Evolutionary conservation across 768 basidiomycete genomes (phyloP), one percentile per base, ranked within the genome.

Genomic region (Phlegmacium glaucopus): DNA sequence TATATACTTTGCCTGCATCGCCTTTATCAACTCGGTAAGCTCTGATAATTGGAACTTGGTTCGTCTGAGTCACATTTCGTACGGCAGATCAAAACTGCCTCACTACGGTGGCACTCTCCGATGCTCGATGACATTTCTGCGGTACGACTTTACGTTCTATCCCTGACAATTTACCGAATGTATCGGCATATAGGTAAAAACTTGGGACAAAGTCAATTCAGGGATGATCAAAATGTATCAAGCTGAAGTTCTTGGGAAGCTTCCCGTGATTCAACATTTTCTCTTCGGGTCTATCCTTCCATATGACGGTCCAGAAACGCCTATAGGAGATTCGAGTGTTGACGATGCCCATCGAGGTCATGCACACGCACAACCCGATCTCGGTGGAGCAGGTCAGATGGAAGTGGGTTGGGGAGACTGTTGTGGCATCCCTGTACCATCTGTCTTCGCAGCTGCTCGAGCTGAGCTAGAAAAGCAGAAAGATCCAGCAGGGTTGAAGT

Each of bases 221-320:
- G 95, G 95, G 4, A 96, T 99, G 92, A 76, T 90, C 67, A 99
- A 97, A 66, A 98, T 99, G 95, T 98, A 94, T 70, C 75, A 76
- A 37, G 94, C 92, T 30, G 94, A 99, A 65, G 95, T 99, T 0
- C 76, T 98, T 9, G 88, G 86, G 49, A 97, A 97, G 60, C 83
- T 98, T 2, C 95, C 96, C 1, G 93, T 99, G 47, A 80, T 91
- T 30, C 95, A 98, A 66, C 96, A 99, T 67, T 94, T 97, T 65
- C 74, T 94, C 38, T 98, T 98, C 56, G 95, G 96, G 2, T 83
- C 83, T 1, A 71, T 96, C 54, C 78, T 87, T 2, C 63, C 74
- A 0, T 90, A 83, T 61, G 79, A 83, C 13, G 88, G 85, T 0
- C 80, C 83, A 6, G 61, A 71, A 1, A 70, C 66, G 4, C 72